Base-by-base conservation (phyloP, 1,284 basidiomycete species). In the Ceratorhiza oryzae-sativae region DNA sequence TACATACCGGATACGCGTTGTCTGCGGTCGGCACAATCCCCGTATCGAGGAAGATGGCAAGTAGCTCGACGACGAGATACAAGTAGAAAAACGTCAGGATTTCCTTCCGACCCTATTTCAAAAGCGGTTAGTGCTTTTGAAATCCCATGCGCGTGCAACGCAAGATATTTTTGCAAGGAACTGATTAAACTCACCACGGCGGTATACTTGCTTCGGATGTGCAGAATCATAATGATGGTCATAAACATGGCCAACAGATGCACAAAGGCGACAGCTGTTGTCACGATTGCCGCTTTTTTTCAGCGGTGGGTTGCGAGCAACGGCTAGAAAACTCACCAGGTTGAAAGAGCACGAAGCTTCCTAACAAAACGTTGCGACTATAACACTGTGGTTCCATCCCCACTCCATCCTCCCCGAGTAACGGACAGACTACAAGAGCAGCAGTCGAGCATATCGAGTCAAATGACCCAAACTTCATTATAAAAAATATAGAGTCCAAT, bases 151-250 rank as follows among this genome's bases (percentile, higher is more conserved):
- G 68, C 32, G 42, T 32, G 36, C 51, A 41, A 30, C 71, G 51
- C 42, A 30, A 49, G 27, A 51, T 51, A 12, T 18, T 10, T 30
- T 41, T 13, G 25, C n/a, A 63, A 48, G 5, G 20, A 25, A 34
- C n/a, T 46, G 36, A 20, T 42, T 42, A 9, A 34, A 61, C 89
- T 79, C 76, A 88, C 91, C 97, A 99, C 95, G 58, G 97, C 97
- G 3, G 97, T 99, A 82, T 99, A 99, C 84, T 99, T 99, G 81
- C 91, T 92, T 68, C 95, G 90, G 76, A 99, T 94, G 83, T 99
- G 97, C 76, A 93, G 91, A 76, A 99, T 94, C 97, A 99, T 99
- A 80, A 99, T 98, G 51, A 87, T 87, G n/a, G 95, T 96, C 97
- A 99, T 99, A 78, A 94, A 87, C 75, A 99, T 90, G 27, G 97